phyloP scores from a whole-genome alignment of 371 early-diverging fungal genomes.

The Mucor plumbeus region DNA sequence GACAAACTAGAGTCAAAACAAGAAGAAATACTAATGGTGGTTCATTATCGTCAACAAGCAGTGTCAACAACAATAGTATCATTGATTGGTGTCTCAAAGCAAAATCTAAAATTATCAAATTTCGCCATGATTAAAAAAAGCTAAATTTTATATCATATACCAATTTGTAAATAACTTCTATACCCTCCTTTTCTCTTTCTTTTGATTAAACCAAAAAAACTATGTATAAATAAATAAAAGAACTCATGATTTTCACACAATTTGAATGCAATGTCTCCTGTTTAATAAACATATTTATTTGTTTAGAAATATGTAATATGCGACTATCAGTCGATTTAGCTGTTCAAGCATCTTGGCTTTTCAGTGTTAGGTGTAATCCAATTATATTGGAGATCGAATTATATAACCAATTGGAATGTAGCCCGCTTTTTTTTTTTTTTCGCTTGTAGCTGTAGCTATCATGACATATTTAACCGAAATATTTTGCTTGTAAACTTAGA shows the following conservation, averaged over 20 bases:
- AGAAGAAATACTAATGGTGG: slow-evolving; percentile 4
- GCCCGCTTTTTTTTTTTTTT: neutral
- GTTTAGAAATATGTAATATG: neutral
- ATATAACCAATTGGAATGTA: neutral
- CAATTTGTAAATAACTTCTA: neutral
- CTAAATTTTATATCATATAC: neutral
- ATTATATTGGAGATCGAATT: neutral
- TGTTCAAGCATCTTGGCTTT: neutral
- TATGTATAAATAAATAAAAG: neutral
- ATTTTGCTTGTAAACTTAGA: no score
- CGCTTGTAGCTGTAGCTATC: neutral
- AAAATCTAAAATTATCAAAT: slow-evolving; percentile 10
- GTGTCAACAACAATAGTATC: neutral
- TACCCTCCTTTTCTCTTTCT: neutral
- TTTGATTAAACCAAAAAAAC: neutral
- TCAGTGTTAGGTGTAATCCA: neutral
- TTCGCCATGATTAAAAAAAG: slow-evolving; percentile 6
- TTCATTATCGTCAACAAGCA: neutral
- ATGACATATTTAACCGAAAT: neutral
- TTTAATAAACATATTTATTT: slow-evolving; percentile 2
- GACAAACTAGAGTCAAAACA: slow-evolving; percentile 1
- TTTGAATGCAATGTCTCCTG: slow-evolving; percentile 5
- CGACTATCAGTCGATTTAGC: neutral
- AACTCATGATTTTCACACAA: slow-evolving; percentile 3
- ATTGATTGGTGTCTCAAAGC: slow-evolving; percentile 16